Conservation (phyloP, 2,329 filamentous ascomycete genomes). For the Zymoseptoria pseudotritici region DNA sequence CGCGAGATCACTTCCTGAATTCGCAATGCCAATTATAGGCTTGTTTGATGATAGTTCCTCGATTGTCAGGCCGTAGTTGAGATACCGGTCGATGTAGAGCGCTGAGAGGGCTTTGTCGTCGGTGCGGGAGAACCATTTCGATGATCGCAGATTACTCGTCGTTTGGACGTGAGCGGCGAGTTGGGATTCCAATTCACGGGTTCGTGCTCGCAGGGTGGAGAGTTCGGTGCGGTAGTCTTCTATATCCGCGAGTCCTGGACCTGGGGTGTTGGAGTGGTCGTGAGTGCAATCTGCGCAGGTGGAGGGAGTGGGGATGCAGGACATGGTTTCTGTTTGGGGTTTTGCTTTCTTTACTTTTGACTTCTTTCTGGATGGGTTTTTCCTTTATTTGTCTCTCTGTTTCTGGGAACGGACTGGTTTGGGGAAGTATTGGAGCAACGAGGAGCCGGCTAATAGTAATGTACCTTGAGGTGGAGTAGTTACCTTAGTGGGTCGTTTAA, state of each 20-base stretch:
- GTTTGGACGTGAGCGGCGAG: slow-evolving; percentile 16
- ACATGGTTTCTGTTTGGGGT: not conserved
- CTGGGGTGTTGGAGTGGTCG: slow-evolving; percentile 3
- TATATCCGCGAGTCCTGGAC: slow-evolving; percentile 16
- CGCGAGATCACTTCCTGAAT: slow-evolving; percentile 25
- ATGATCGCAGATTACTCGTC: slow-evolving; percentile 18
- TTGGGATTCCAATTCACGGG: slow-evolving; percentile 24
- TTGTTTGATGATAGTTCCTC: slow-evolving; percentile 24
- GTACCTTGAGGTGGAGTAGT: not conserved
- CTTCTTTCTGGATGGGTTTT: too few relatives aligned
- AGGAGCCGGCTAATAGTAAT: not conserved
- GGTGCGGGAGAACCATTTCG: slow-evolving; percentile 24
- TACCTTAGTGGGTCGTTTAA: not conserved
- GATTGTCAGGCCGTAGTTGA: slow-evolving; percentile 25
- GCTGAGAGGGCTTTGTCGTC: slow-evolving; percentile 26
- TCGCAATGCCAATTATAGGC: slow-evolving; percentile 27
- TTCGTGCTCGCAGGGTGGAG: slow-evolving; percentile 21
- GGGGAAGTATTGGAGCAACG: not conserved
- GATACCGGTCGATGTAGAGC: slow-evolving; percentile 26
- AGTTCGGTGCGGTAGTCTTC: slow-evolving; percentile 28
- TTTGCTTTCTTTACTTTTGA: too few relatives aligned
- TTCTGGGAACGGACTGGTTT: not conserved
- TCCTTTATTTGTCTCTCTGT: too few relatives aligned
- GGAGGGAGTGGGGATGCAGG: slow-evolving; percentile 5
- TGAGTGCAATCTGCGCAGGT: slow-evolving; percentile 15